Evolutionary conservation across 371 early-diverging fungal species (phyloP), one percentile per base, ranked within the genome.

Genomic region (Mucor sp.): DNA sequence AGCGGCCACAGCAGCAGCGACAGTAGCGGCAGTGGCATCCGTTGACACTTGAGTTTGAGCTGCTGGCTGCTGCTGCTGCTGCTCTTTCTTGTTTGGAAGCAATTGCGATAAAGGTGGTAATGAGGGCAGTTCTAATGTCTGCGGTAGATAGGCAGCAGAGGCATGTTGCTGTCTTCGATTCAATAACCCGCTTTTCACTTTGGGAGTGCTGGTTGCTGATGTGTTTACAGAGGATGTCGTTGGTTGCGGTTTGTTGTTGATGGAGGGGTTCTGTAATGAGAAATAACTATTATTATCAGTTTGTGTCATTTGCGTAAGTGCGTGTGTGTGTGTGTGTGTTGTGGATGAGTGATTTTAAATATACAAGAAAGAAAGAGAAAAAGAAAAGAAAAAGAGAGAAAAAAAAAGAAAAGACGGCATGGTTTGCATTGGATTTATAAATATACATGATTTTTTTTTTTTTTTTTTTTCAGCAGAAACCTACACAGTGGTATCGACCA

Each of bases 91-190:
- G 21, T 12, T 21, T 5, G 74, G 55, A 32, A 74, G 60, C 55
- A 74, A 14, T 30, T 74, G 72, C 21, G 75, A 74, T 30, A 74
- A 69, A 6, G 74, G 74, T 27, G 74, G 74, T 37, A 74, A 41
- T 15, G 75, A 72, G 23, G 75, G 75, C 17, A 74, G 33, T 39
- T 74, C 70, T n/a, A 74, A 44, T 63, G 60, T n/a, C n/a, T n/a
- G 70, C 17, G 67, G 74, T 41, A 74, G 58, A 43, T 67, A 70
- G 14, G 58, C 25, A 41, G 55, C 41, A 5, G 57, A 14, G 4
- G 21, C 23, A 9, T 68, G 57, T 17, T 72, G 73, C 25, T 69
- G 69, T 56, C 73, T 61, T 64, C 73, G 30, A 58, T 62, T 68
- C 12, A 72, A 59, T 66, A 72, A 48, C 44, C 63, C 56, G 25